Conservation (phyloP, 2,329 filamentous ascomycete species). For the Diaporthe aspalathi region DNA sequence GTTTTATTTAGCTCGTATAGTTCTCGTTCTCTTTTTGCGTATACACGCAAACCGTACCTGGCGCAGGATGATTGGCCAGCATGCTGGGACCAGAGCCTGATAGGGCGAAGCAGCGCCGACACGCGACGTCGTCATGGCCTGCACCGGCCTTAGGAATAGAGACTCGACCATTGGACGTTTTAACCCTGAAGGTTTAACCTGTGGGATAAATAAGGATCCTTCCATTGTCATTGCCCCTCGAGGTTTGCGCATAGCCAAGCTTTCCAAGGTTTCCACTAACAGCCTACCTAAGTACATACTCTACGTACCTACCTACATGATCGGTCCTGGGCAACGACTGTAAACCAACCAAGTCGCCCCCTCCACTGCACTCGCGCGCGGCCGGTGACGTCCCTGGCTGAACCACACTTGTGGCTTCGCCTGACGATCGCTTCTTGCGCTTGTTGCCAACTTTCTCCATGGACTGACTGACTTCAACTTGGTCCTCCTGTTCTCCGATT, state of each 20-base stretch:
- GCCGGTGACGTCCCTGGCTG: constrained; percentile 27
- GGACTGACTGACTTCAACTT: constrained; percentile 21
- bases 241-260: constrained; percentile 10
- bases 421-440: constrained; percentile 18
- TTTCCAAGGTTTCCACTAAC: constrained; percentile 28
- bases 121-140: constrained; percentile 2
- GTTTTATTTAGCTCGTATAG: background rate
- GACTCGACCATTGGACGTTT: background rate
- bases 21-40: background rate
- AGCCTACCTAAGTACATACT: no score
- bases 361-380: constrained; percentile 13
- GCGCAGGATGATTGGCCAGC: background rate
- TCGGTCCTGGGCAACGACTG: background rate
- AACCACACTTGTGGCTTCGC: background rate
- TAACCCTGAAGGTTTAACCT: background rate
- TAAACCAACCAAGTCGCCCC: constrained; percentile 14
- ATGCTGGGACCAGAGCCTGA: background rate
- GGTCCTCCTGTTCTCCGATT: background rate
- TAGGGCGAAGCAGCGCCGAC: constrained; percentile 21
- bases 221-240: background rate
- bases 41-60: constrained; percentile 5
- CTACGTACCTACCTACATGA: background rate
- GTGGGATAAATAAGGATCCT: background rate
- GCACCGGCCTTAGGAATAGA: constrained; percentile 7
- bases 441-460: background rate